phyloP scores from a whole-genome alignment of 176 grass and related monocot species.

The Oryza longistaminata region DNA sequence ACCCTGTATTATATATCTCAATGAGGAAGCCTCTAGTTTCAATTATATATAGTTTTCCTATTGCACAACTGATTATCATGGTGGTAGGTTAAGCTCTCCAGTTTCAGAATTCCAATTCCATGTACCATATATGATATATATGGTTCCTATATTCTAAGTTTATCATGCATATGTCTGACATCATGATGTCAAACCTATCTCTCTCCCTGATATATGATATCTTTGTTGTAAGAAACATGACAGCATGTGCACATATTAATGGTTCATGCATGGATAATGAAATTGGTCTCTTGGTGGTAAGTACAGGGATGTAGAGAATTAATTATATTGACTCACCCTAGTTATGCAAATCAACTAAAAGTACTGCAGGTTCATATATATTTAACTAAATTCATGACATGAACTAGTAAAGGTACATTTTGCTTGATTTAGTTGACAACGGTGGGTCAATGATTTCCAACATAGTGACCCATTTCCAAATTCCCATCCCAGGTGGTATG shows the following conservation, averaged over 20 bases:
- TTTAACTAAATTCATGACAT: neutral
- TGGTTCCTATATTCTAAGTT: neutral
- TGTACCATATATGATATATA: neutral
- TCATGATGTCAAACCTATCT: neutral
- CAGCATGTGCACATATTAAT: neutral
- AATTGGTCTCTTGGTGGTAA: neutral
- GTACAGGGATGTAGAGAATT: neutral
- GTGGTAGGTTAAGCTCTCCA: neutral
- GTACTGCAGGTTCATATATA: neutral
- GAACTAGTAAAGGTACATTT: neutral
- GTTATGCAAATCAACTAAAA: neutral
- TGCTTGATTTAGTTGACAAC: neutral
- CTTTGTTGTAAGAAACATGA: neutral
- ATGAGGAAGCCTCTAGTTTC: slow-evolving; percentile 6
- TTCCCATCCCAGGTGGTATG: neutral
- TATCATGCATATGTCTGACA: neutral
- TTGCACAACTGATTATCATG: slow-evolving; percentile 7
- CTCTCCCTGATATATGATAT: neutral
- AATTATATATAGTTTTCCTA: slow-evolving; percentile 12
- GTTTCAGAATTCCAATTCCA: slow-evolving; percentile 5
- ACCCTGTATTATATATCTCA: neutral
- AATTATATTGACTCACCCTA: neutral
- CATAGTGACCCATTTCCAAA: neutral
- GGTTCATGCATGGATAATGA: neutral
- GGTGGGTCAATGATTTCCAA: neutral